phyloP scores from a whole-genome alignment of 768 basidiomycete species.

The Pleurotus salmoneostramineus region DNA sequence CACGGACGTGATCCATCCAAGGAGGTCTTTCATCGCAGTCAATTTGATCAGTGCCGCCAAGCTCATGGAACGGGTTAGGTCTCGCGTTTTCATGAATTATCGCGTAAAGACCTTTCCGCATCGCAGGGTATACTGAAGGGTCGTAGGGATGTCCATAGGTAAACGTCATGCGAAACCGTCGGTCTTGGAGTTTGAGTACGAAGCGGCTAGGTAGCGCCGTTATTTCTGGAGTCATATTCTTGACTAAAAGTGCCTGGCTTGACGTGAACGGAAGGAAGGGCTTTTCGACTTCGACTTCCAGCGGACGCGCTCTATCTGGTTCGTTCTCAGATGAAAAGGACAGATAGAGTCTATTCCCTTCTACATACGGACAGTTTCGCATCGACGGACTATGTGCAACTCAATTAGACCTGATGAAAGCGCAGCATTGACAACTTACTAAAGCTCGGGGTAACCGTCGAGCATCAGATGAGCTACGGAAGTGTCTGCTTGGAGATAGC shows the following conservation, averaged over 20 bases:
- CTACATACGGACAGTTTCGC: neutral
- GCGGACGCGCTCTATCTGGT: neutral
- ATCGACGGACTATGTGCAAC: neutral
- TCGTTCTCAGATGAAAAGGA: neutral
- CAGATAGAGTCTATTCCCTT: neutral
- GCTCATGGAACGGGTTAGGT: neutral
- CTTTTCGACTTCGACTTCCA: neutral
- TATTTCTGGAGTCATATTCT: neutral
- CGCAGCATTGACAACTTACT: neutral
- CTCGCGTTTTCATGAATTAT: neutral
- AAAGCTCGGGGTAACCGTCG: neutral
- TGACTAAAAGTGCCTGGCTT: neutral
- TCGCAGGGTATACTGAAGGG: neutral
- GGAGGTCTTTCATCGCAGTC: neutral
- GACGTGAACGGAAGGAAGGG: neutral
- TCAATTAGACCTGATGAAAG: neutral
- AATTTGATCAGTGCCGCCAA: neutral
- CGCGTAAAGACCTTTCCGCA: neutral
- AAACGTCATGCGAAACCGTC: neutral
- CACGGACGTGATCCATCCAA: neutral
- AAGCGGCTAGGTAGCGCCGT: neutral
- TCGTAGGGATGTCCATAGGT: neutral
- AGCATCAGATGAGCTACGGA: neutral
- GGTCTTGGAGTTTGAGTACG: neutral
- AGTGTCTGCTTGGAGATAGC: no score